These are phyloP conservation scores for Carex sylvatica DNA, from an alignment of 202 grass and related monocot species.

Conservation along the genomic window DNA sequence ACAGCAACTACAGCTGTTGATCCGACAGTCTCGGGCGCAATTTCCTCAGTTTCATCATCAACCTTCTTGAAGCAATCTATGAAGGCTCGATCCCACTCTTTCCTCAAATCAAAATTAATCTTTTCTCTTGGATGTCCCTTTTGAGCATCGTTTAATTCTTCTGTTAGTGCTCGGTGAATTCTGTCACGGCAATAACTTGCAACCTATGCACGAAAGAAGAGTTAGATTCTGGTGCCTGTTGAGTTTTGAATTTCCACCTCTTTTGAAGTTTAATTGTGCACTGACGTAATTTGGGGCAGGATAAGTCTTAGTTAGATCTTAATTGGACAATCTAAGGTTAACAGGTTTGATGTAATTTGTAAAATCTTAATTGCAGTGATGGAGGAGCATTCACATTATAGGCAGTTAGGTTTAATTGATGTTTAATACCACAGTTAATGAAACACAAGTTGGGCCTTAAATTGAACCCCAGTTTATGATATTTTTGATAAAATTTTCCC, in stretches of 20 bases:
- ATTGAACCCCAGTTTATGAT: background rate
- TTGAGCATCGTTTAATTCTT: constrained; percentile 39
- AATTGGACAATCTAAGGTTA: background rate
- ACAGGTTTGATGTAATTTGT: background rate
- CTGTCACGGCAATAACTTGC: constrained; percentile 66
- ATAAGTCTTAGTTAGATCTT: background rate
- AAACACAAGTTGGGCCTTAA: background rate
- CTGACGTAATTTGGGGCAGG: background rate
- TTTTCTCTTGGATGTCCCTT: background rate
- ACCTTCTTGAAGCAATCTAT: constrained; percentile 67
- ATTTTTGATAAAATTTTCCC: background rate
- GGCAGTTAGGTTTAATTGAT: background rate
- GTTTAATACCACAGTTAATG: background rate
- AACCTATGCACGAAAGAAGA: constrained; percentile 31
- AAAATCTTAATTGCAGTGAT: background rate
- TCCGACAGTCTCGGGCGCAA: constrained; percentile 66
- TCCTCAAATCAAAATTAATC: constrained; percentile 23
- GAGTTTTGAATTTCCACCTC: background rate
- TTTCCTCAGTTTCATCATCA: constrained; percentile 53
- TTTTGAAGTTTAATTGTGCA: background rate
- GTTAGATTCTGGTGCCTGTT: background rate
- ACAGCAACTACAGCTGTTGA: constrained; percentile 70
- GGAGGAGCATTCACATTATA: background rate
- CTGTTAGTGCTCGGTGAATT: constrained; percentile 41
- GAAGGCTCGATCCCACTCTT: constrained; percentile 66